phyloP scores from a whole-genome alignment of 2,329 filamentous ascomycete genomes.

The Beauveria sp. region DNA sequence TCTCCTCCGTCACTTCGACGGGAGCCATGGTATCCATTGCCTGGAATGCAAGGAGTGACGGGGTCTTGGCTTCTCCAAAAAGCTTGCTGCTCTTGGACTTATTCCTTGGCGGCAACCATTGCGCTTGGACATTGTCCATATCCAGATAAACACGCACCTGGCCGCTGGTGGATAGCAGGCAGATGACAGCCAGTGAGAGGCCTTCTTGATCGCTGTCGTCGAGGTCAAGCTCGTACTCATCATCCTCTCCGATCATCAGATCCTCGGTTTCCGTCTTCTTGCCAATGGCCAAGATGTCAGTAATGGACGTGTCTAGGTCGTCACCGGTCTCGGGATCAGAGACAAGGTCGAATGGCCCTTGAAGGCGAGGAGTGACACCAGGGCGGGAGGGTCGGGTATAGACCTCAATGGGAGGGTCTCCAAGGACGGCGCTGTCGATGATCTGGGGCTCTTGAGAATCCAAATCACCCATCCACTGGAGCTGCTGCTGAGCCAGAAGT shows the following conservation, averaged over 20 bases:
- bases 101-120: conserved; percentile 54
- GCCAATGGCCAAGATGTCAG: conserved; percentile 56
- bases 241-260: conserved; percentile 56
- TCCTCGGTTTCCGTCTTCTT: conserved; percentile 53
- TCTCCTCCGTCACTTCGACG: conserved; percentile 46
- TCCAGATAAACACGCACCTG: conserved; percentile 56
- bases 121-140: conserved; percentile 54
- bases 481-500: conserved; percentile 54
- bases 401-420: conserved; percentile 45
- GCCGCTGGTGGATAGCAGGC: conserved; percentile 53
- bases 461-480: conserved; percentile 60
- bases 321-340: conserved; percentile 49
- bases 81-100: conserved; percentile 39
- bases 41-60: conserved; percentile 52
- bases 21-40: conserved; percentile 52
- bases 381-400: conserved; percentile 50
- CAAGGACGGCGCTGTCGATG: conserved; percentile 37
- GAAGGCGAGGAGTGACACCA: conserved; percentile 50
- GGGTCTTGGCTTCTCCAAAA: conserved; percentile 30
- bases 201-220: conserved; percentile 52
- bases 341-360: conserved; percentile 54
- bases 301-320: conserved; percentile 48
- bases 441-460: conserved; percentile 54
- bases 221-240: conserved; percentile 51
- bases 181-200: conserved; percentile 51